Base-by-base conservation (phyloP, 192 early-diverging fungal genomes). In the Gonapodya sp. region DNA sequence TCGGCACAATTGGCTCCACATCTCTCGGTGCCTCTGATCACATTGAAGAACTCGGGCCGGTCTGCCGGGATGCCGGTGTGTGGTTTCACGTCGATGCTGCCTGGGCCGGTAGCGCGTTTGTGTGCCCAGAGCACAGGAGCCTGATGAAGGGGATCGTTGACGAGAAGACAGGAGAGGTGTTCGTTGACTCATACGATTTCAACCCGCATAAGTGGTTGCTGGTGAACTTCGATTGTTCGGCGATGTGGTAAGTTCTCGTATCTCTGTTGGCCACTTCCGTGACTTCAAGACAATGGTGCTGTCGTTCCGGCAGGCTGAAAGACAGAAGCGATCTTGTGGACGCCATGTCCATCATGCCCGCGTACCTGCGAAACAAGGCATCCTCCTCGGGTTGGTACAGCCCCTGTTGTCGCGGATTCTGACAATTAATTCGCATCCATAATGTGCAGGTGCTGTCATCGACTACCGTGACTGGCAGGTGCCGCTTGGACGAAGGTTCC, bases 81-180 rank as follows among this genome's bases (percentile, higher is more conserved):
- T 93, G 91, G 91, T 79, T 87, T 36, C 91, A 93, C 77, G 81
- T 93, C n/a, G 92, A 93, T 79, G 91, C 91, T 1, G 92, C 92
- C 0, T 90, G 89, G 73, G 92, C 91, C 0, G 92, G 92, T 2
- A 81, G 87, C 0, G 90, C 92, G 0, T 82, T 89, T 1, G 79
- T 83, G 0, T 92, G 91, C 79, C 88, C 87, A 34, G 92, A 93
- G 81, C 92, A 87, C 82, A 85, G 86, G 1, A 81, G 83, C 0
- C 84, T 87, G 1, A 82, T 86, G 0, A 78, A 32, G 0, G 92
- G 92, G 0, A 84, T 84, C n/a, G 87, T 90, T 35, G 79, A 82
- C 16, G 30, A 18, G 75, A 34, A 8, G 75, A 34, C 18, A 8
- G 75, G 75, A 2, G 34, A 77, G 75, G 75, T 32, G 75, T 77